Evolutionary conservation across 202 grass and related monocot genomes (phyloP), one percentile per base, ranked within the genome.

Genomic region (Setaria italica): DNA sequence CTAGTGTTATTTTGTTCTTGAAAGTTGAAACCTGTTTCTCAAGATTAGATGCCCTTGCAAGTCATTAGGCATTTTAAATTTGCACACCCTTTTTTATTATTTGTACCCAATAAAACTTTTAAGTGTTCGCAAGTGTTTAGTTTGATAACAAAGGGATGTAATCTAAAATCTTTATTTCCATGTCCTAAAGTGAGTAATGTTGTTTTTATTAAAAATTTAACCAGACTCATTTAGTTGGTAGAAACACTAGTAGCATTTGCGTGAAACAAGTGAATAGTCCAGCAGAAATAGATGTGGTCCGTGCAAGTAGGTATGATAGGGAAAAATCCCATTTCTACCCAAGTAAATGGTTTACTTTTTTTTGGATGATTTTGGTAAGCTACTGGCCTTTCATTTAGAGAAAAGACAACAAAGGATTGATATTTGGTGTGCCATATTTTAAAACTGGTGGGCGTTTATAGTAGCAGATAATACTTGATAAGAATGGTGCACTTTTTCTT

Each of bases 401-500:
- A 82, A 60, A n/a, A 48, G 16, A 64, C 11, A 72, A 54, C 8
- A 33, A 1, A 25, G 4, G 19, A 42, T 67, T 74, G 59, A 50
- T 7, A 32, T 57, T 72, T 9, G 7, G 5, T 39, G 6, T 83
- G 4, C 60, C 16, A 78, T 62, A 78, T 39, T 72, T 79, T 54
- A 1, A 67, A 45, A 53, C 5, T 70, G n/a, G 34, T 58, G 11
- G 56, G 17, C 16, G 6, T 41, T 41, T 41, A 50, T 41, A 54
- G 25, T 65, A 76, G 47, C 21, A 60, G 32, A 57, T 86, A 29
- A 19, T 63, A 85, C 55, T 63, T 64, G 16, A 66, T 72, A 54
- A 85, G 77, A 54, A 45, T n/a, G n/a, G 15, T 82, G 48, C 73
- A 43, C 29, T 82, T 77, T 53, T 86, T 77, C 9, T 90, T 47